phyloP scores from a whole-genome alignment of 768 basidiomycete species.

The Kwoniella botswanensis region DNA sequence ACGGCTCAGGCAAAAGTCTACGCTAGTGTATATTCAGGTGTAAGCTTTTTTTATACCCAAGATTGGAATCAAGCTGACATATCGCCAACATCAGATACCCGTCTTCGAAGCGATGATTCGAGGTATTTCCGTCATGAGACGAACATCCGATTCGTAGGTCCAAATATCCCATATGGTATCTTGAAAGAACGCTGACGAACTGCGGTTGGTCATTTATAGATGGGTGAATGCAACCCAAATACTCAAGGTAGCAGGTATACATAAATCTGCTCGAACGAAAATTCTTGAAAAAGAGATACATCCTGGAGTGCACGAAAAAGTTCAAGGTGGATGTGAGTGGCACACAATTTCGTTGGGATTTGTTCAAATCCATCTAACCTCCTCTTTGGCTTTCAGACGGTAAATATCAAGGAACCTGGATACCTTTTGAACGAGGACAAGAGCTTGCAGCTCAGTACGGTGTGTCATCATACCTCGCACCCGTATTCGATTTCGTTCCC shows the following conservation, averaged over 20 bases:
- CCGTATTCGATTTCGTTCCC: conserved; percentile 93
- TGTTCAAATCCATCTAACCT: not conserved
- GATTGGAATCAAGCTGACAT: not conserved
- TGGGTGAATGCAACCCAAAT: conserved; percentile 96
- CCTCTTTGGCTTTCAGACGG: conserved; percentile 63
- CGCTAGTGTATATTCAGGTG: conserved; percentile 57
- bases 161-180: not conserved
- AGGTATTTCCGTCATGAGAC: conserved; percentile 97
- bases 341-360: not conserved
- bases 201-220: conserved; percentile 12
- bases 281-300: conserved; percentile 92
- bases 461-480: conserved; percentile 81
- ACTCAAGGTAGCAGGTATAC: conserved; percentile 96
- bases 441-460: conserved; percentile 92
- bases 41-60: conserved; percentile 31
- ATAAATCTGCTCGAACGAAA: conserved; percentile 95
- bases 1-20: conserved; percentile 48
- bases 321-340: conserved; percentile 81
- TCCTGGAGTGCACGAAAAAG: conserved; percentile 93
- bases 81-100: conserved; percentile 59
- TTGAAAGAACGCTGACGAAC: not conserved
- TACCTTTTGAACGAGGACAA: conserved; percentile 90
- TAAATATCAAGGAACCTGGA: conserved; percentile 99
- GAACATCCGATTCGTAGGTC: conserved; percentile 80
- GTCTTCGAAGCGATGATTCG: conserved; percentile 98